Evolutionary conservation across 805 yeast genomes (phyloP).

Genomic region (Candida chilensis): DNA sequence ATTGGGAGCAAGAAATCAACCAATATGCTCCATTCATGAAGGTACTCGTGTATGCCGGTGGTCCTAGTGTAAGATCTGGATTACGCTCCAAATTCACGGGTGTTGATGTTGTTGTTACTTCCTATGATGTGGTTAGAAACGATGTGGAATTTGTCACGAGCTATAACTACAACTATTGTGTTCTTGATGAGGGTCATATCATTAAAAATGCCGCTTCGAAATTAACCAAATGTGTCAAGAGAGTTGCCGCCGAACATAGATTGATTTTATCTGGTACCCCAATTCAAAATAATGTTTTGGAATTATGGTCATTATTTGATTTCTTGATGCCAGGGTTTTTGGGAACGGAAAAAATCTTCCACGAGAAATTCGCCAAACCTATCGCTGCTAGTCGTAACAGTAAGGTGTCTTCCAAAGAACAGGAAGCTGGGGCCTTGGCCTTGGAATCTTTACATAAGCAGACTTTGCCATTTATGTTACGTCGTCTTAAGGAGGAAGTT

Average conservation of each 20-base stretch:
- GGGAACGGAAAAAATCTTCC: slow-evolving; percentile 90
- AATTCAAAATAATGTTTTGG: slow-evolving; percentile 93
- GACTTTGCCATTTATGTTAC: slow-evolving; percentile 89
- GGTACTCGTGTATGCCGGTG: slow-evolving; percentile 87
- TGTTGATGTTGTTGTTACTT: slow-evolving; percentile 85
- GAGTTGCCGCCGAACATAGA: slow-evolving; percentile 78
- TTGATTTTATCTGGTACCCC: slow-evolving; percentile 95
- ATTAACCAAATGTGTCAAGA: slow-evolving; percentile 81
- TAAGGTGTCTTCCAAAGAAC: slow-evolving; percentile 85
- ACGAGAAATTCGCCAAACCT: slow-evolving; percentile 95
- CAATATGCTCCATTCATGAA: slow-evolving; percentile 85
- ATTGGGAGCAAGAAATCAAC: slow-evolving; percentile 93
- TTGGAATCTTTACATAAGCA: slow-evolving; percentile 94
- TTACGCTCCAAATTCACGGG: slow-evolving; percentile 41
- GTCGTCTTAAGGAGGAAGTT: slow-evolving; percentile 95
- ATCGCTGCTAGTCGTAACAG: slow-evolving; percentile 89
- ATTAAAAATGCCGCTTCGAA: slow-evolving; percentile 89
- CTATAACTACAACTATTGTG: slow-evolving; percentile 84
- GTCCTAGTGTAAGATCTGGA: slow-evolving; percentile 61
- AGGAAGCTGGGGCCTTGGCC: slow-evolving; percentile 94
- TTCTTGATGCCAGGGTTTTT: slow-evolving; percentile 98
- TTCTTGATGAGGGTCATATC: slow-evolving; percentile 95
- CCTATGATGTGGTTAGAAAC: slow-evolving; percentile 94
- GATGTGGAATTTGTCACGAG: slow-evolving; percentile 59
- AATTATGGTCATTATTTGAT: slow-evolving; percentile 95